phyloP scores from a whole-genome alignment of 192 early-diverging fungal species.

The Rhizophlyctis rosea region DNA sequence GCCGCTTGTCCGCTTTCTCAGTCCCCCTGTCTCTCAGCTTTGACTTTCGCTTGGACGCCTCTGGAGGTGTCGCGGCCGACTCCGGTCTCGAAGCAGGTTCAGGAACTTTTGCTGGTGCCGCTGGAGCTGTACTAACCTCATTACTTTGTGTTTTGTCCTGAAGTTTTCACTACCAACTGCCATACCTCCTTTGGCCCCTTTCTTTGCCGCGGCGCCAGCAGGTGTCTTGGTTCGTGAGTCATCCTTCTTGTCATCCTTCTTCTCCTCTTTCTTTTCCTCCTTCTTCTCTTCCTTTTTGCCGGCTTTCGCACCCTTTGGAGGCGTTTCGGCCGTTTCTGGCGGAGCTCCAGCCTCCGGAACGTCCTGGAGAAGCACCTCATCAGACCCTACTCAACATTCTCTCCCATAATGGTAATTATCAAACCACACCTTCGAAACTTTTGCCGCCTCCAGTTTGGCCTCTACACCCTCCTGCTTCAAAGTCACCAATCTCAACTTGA shows the following conservation, averaged over 20 bases:
- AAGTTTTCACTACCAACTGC: neutral
- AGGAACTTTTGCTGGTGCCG: slow-evolving; percentile 18
- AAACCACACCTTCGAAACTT: slow-evolving; percentile 15
- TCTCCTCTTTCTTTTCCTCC: slow-evolving; percentile 31
- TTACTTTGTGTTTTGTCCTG: slow-evolving; percentile 1
- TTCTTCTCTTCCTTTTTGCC: slow-evolving; percentile 21
- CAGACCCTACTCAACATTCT: too few relatives aligned
- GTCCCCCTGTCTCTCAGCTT: slow-evolving; percentile 43
- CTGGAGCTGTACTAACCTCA: too few relatives aligned
- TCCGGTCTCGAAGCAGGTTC: slow-evolving; percentile 30
- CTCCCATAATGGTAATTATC: too few relatives aligned
- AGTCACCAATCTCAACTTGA: slow-evolving; percentile 37
- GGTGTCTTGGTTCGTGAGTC: slow-evolving; percentile 26
- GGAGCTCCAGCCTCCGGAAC: slow-evolving; percentile 12
- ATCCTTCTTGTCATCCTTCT: slow-evolving; percentile 28
- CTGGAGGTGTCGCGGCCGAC: slow-evolving; percentile 27
- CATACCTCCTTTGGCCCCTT: slow-evolving; percentile 33
- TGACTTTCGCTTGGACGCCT: slow-evolving; percentile 43
- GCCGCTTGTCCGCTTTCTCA: slow-evolving; percentile 34
- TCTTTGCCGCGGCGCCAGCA: slow-evolving; percentile 29
- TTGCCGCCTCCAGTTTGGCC: slow-evolving; percentile 29
- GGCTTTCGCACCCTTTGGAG: slow-evolving; percentile 10
- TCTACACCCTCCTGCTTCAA: slow-evolving; percentile 54
- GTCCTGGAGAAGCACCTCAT: too few relatives aligned
- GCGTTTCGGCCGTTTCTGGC: slow-evolving; percentile 11